Evolutionary conservation across 2,329 filamentous ascomycete genomes (phyloP).

Genomic region (Trichophyton rubrum): DNA sequence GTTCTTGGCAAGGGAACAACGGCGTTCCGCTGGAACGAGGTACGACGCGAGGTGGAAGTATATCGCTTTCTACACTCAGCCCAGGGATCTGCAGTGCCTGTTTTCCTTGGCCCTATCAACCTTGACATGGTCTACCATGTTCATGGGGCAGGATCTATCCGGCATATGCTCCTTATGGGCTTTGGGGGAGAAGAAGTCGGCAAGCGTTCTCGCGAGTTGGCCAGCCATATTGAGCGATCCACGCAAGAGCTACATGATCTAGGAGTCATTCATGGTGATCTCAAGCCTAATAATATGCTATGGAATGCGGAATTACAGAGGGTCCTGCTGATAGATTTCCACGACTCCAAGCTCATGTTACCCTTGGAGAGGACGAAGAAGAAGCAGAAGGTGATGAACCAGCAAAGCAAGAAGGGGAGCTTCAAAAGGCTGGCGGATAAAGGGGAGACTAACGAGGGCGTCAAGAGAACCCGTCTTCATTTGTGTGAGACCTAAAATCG

Average conservation of each 20-base stretch:
- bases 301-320: constrained; percentile 17
- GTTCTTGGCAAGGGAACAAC: constrained; percentile 24
- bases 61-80: constrained; percentile 17
- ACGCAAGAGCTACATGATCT: constrained; percentile 3
- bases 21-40: constrained; percentile 16
- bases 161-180: constrained; percentile 23
- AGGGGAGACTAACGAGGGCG: too few species aligned
- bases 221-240: constrained; percentile 7
- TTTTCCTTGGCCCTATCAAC: constrained; percentile 20
- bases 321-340: constrained; percentile 17
- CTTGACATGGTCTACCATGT: constrained; percentile 19
- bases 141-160: constrained; percentile 18
- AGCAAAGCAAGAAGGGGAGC: too few species aligned
- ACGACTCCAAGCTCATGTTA: constrained; percentile 7
- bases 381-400: too few species aligned
- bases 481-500: too few species aligned
- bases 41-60: constrained; percentile 18
- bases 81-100: constrained; percentile 20
- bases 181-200: constrained; percentile 16
- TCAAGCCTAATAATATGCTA: constrained; percentile 15
- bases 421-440: too few species aligned
- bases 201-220: constrained; percentile 3
- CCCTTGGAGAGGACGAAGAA: neutral
- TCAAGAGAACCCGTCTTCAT: too few species aligned
- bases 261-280: constrained; percentile 12